Evolutionary conservation across 2,329 filamentous ascomycete genomes (phyloP), one percentile per base, ranked within the genome.

Genomic region (Esteya vermicola): DNA sequence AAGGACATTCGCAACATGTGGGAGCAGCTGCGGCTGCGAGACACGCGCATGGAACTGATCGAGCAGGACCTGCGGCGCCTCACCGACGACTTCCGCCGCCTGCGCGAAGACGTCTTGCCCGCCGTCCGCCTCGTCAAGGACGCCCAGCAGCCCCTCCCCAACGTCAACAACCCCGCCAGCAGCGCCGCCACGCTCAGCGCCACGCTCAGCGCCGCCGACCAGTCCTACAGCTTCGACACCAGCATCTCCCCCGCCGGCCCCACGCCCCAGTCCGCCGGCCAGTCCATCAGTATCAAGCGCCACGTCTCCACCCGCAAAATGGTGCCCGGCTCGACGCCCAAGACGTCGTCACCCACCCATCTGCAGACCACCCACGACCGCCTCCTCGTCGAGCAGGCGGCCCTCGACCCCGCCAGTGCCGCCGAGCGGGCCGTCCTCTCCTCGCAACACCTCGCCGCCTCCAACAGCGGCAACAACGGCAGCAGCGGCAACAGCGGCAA

Each of bases 1-100:
- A 89, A 94, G 53, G 91, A 98, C 54, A 85, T 98, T 52, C 82
- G 85, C 48, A 78, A 88, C 39, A 72, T 98, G 18, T 89, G 94
- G 45, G 83, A 89, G 53, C 86, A 93, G 46, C 77, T 98, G 34
- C 79, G 84, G 48, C 67, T 93, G 47, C 82, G 91, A 49, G 91
- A 98, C 57, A 85, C 95, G 61, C 79, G 86, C 43, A 89, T 96
- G 62, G 77, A 75, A 47, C 67, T 83, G 33, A 73, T 89, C 21
- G 89, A 96, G 58, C 72, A 78, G 43, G 86, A 96, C 54, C 62
- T 96, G 54, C 77, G 82, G 46, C 77, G 81, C 45, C 72, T 96
- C 52, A 80, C 81, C 12, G 85, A 95, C 31, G 88, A 96, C 55
- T 94, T 93, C 56, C 74, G 82, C 50, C 80, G 85, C 49, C 62